Conservation (phyloP, 179 eudicot species). For the Sideroxylon spinosum region DNA sequence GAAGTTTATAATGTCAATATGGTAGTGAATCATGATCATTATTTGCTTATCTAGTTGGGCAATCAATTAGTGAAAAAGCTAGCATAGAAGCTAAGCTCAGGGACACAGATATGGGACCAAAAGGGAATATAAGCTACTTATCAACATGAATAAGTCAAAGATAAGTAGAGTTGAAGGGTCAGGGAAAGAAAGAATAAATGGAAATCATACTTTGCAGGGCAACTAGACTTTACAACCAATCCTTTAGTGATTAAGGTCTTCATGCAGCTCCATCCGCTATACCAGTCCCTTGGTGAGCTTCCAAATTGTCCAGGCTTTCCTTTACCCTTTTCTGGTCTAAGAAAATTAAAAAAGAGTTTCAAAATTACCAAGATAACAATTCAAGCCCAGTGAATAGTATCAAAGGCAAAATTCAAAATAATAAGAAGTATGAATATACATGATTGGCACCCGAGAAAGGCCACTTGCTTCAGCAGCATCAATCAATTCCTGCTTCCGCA, state of each 20-base stretch:
- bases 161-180: not conserved
- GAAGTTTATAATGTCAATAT: not conserved
- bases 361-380: constrained; percentile 11
- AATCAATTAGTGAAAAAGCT: not conserved
- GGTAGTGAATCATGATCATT: not conserved
- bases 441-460: constrained; percentile 81
- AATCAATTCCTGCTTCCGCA: constrained; percentile 83
- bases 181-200: constrained; percentile 18
- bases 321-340: constrained; percentile 77
- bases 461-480: constrained; percentile 98
- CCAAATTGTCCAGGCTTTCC: constrained; percentile 74
- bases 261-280: constrained; percentile 98
- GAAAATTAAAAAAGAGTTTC: constrained; percentile 13
- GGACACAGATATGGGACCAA: not conserved
- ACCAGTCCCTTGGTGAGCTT: constrained; percentile 86
- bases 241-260: constrained; percentile 64
- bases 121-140: not conserved
- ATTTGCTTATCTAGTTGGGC: not conserved
- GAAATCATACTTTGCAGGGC: constrained; percentile 85
- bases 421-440: constrained; percentile 37
- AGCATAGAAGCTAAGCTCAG: too few relatives aligned
- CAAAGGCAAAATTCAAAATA: constrained; percentile 1
- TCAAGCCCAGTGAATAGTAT: constrained; percentile 3
- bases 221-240: constrained; percentile 70
- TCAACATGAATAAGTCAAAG: constrained; percentile 6